Percentiles rank a stretch among this genome's conserved stretches.
These are phyloP conservation scores for Apiospora malaysiana DNA, from an alignment of 2,329 filamentous ascomycete species.

Conservation along the genomic window DNA sequence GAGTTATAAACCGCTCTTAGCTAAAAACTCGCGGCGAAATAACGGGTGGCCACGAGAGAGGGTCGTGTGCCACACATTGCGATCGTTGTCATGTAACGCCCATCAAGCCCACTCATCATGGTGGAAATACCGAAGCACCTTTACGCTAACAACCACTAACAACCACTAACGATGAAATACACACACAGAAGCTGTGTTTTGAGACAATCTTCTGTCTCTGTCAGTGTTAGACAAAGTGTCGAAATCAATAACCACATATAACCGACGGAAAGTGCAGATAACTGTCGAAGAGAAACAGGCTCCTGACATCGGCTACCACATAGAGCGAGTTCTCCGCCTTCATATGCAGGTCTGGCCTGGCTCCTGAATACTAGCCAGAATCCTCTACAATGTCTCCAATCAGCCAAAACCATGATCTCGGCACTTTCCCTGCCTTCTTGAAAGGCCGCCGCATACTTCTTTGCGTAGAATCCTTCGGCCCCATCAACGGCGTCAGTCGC, in stretches of 20 bases:
- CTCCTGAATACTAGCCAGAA: not conserved
- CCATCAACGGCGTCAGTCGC: slow-evolving; percentile 75
- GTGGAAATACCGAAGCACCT: not conserved
- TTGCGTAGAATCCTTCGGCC: slow-evolving; percentile 74
- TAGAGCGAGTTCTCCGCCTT: not conserved
- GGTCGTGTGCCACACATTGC: not conserved
- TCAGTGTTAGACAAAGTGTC: too few species aligned
- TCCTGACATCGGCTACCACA: not conserved
- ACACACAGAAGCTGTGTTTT: too few species aligned
- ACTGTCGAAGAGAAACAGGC: not conserved
- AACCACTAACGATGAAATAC: not conserved
- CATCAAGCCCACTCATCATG: not conserved
- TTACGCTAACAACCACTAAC: too few species aligned
- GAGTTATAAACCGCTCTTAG: too few species aligned
- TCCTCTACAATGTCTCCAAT: not conserved
- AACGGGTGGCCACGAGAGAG: not conserved
- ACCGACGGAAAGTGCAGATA: not conserved
- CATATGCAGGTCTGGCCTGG: not conserved
- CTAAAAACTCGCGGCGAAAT: not conserved
- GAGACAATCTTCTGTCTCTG: too few species aligned
- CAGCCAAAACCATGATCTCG: slow-evolving; percentile 44
- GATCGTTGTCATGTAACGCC: not conserved
- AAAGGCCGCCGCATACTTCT: slow-evolving; percentile 67
- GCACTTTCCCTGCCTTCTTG: slow-evolving; percentile 55
- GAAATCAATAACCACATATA: not conserved